phyloP scores from a whole-genome alignment of 176 grass and related monocot genomes.

The Pharus latifolius region DNA sequence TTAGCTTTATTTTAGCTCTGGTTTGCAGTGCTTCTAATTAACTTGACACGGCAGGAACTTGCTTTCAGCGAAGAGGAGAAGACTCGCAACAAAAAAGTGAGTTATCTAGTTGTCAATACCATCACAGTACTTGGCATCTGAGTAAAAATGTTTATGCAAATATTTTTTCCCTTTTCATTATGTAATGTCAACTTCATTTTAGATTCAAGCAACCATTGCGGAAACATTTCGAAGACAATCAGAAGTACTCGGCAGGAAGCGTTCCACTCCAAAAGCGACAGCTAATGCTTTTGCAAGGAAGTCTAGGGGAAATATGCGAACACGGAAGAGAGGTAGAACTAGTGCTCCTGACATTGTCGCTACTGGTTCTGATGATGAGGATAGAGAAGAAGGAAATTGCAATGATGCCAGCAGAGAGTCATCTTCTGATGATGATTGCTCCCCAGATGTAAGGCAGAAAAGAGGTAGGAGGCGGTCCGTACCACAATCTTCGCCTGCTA shows the following conservation, averaged over 20 bases:
- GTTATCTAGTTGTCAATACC: slow-evolving; percentile 11
- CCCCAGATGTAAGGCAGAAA: slow-evolving; percentile 53
- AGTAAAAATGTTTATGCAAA: background rate
- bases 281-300: slow-evolving; percentile 38
- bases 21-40: background rate
- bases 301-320: slow-evolving; percentile 45
- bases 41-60: slow-evolving; percentile 53
- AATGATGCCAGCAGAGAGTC: slow-evolving; percentile 46
- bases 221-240: slow-evolving; percentile 58
- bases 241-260: slow-evolving; percentile 58
- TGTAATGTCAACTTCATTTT: slow-evolving; percentile 1
- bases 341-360: slow-evolving; percentile 15
- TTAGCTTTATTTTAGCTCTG: slow-evolving; percentile 9
- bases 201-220: slow-evolving; percentile 84
- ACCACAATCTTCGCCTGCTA: slow-evolving; percentile 48
- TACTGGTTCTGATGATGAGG: slow-evolving; percentile 53
- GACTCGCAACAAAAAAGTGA: slow-evolving; percentile 61
- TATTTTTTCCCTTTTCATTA: background rate
- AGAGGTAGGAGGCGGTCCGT: slow-evolving; percentile 30
- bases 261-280: slow-evolving; percentile 38
- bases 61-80: slow-evolving; percentile 72
- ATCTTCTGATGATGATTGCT: slow-evolving; percentile 55
- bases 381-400: slow-evolving; percentile 49
- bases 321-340: slow-evolving; percentile 36
- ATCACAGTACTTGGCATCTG: background rate